Evolutionary conservation across 164 flowering plant species (phyloP).

Genomic region (Magnolia sinica): DNA sequence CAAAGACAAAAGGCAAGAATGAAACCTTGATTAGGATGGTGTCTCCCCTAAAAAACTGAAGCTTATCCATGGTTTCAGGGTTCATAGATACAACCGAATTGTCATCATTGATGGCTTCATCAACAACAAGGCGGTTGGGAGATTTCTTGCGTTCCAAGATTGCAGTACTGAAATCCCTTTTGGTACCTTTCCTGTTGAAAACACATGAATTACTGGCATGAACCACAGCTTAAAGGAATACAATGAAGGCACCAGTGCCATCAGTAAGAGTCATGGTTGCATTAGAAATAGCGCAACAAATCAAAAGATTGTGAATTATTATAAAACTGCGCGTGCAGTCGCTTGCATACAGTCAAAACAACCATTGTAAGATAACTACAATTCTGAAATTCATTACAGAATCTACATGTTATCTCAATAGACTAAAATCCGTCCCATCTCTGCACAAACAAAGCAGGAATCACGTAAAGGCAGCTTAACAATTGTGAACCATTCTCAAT

Average conservation of each 20-base stretch:
- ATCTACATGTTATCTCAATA: neutral
- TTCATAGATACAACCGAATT: slow-evolving; percentile 37
- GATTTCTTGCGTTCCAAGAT: slow-evolving; percentile 39
- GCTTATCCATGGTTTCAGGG: slow-evolving; percentile 41
- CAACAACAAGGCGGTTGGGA: slow-evolving; percentile 35
- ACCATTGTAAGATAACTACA: too few species aligned
- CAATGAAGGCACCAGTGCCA: neutral
- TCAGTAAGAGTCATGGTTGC: neutral
- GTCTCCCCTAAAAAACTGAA: slow-evolving; percentile 38
- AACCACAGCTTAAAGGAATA: neutral
- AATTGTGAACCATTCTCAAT: too few species aligned
- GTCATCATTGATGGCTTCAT: slow-evolving; percentile 40
- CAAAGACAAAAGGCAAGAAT: neutral
- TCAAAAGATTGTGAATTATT: neutral
- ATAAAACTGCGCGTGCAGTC: neutral
- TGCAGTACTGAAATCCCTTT: slow-evolving; percentile 40
- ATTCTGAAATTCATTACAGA: neutral
- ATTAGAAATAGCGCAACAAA: neutral
- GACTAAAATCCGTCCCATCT: neutral
- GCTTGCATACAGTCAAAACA: too few species aligned
- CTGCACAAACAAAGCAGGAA: too few species aligned
- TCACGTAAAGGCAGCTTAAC: too few species aligned
- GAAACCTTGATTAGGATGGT: slow-evolving; percentile 36
- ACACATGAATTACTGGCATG: neutral
- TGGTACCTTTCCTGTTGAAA: slow-evolving; percentile 33